Base-by-base conservation (phyloP, 495 filamentous ascomycete genomes). In the Neurospora discreta region DNA sequence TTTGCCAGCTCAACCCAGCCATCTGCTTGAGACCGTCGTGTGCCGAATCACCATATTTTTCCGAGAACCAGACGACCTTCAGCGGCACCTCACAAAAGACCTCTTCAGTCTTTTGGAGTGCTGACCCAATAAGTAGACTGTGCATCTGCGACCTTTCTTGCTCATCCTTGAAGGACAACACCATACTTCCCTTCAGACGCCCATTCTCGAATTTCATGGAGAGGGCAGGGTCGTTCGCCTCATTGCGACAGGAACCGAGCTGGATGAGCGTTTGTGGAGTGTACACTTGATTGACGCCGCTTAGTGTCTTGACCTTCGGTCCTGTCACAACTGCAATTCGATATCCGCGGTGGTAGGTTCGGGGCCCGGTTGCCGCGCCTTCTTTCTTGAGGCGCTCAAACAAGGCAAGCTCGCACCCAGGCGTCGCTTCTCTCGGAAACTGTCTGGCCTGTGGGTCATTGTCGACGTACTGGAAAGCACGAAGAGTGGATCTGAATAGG, bases 381-480 rank as follows among this genome's bases (percentile, higher is more conserved):
- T 90, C 82, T 26, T 85, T 87, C 16, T 85, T 79, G 0, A 85
- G 81, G 67, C 86, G 87, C 77, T 96, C 92, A 76, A 94, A 97
- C 41, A 96, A 69, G 20, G 87, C 85, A 68, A 94, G 73, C 26
- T 87, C 87, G 77, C 93, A 95, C 23, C 87, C 82, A 42, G 87
- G 86, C 15, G 90, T 81, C n/a, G 89, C 86, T 7, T 94, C 92
- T 43, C 87, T 81, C 11, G 93, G 92, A 78, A 97, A 96, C 7
- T 86, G 84, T 69, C 87, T 84, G 18, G 89, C 83, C 69, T 89
- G 84, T 1, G 86, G 83, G 40, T 86, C 86, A 11, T 89, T 84
- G 76, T 95, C 92, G 78, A 92, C 88, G 75, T 92, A 93, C 70
- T 93, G 90, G 74, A 95, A 91, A 3, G 87, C 82, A 70, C 88